Evolutionary conservation across 805 yeast species (phyloP), one percentile per base, ranked within the genome.

Genomic region (Myxozyma vanderwaltii): DNA sequence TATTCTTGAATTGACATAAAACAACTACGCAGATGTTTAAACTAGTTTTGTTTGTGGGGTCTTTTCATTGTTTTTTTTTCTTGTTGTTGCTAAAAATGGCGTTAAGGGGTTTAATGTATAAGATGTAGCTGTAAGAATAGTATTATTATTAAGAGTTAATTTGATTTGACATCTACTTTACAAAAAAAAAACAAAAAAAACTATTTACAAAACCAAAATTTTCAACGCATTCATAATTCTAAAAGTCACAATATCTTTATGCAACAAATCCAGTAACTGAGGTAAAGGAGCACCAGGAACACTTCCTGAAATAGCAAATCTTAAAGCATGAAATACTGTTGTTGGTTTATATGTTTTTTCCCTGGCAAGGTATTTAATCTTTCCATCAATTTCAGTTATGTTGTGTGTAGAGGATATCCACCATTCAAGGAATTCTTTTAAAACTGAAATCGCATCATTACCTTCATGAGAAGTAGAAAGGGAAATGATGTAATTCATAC

Each of bases 281-380:
- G 63, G 40, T 12, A 63, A 39, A 23, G 65, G 64, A 8, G 67
- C 64, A 8, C 67, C 64, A 13, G 67, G 59, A 6, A 57, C 40
- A 21, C 51, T 23, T 1, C 63, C 67, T 5, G 64, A 33, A 12
- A 56, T 26, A 15, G 66, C 63, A 36, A 63, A 63, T 19, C 67
- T 53, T 21, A 63, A 52, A 7, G 58, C 52, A 24, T 59, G 61
- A 36, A 45, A 63, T 24, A 62, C 54, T 1, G 44, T 44, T 13
- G 62, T 35, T 26, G 51, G 45, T 12, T 45, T 27, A 19, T 26
- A 38, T 13, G 17, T 6, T 15, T 8, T 5, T 19, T 24, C 55
- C 23, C 24, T 40, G 5, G 49, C 49, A 19, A 51, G n/a, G 12
- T n/a, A 35, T 24, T 51, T 51, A 4, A 51, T 40, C 23, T 51